These are phyloP conservation scores for Macroventuria anomochaeta DNA, from an alignment of 2,329 filamentous ascomycete species.

Conservation along the genomic window DNA sequence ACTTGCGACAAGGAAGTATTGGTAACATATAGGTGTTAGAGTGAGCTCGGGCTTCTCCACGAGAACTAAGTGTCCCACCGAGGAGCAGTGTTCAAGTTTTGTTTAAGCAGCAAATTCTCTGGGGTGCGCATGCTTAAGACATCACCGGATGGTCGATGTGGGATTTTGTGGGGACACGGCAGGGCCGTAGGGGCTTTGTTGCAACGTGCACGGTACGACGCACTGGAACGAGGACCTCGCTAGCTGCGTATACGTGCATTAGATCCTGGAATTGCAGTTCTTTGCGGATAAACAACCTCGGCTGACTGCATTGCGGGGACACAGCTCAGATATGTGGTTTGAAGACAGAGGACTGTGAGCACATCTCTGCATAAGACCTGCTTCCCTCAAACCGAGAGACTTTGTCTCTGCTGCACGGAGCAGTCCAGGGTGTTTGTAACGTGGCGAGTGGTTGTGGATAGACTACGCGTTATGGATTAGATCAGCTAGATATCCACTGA, in stretches of 20 bases:
- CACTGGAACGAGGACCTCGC: conserved; percentile 9
- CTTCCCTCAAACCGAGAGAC: neutral
- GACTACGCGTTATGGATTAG: neutral
- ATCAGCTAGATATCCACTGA: conserved; percentile 3
- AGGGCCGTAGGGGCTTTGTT: conserved; percentile 13
- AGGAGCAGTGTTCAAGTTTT: neutral
- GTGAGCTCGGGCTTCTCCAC: neutral
- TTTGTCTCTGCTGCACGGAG: neutral
- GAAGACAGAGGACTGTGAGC: neutral
- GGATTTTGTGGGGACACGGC: conserved; percentile 11
- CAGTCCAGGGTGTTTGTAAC: neutral
- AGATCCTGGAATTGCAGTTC: neutral
- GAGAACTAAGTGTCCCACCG: neutral
- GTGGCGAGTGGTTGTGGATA: conserved; percentile 5
- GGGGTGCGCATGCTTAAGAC: conserved; percentile 12
- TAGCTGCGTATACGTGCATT: conserved; percentile 4
- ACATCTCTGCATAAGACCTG: neutral
- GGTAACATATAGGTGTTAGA: neutral
- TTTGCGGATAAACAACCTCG: neutral
- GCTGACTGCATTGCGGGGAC: neutral
- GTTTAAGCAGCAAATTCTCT: conserved; percentile 3
- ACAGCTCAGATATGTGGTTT: neutral
- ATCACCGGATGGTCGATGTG: conserved; percentile 4
- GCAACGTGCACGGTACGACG: conserved; percentile 18
- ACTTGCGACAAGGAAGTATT: neutral